A percentile compares a stretch with the other conserved stretches of the same genome.
Conservation (phyloP, 129 eudicot genomes). For the Rutidosis leptorrhynchoides region DNA sequence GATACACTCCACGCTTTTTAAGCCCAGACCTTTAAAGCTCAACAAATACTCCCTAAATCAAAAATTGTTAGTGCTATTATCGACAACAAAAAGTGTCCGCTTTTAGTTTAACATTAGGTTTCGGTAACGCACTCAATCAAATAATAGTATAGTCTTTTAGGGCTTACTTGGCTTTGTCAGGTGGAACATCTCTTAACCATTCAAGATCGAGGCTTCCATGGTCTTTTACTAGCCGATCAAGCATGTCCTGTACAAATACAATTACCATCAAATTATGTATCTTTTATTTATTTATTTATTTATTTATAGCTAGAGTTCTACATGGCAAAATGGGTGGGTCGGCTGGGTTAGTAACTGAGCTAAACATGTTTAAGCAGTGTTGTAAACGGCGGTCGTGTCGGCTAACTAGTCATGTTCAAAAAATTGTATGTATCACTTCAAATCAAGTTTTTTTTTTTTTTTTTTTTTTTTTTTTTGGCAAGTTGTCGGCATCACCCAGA, state of each 20-base stretch:
- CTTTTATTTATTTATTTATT: conserved; percentile 10
- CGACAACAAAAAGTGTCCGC: background rate
- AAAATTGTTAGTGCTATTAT: conserved; percentile 24
- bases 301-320: background rate
- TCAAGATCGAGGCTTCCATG: conserved; percentile 93
- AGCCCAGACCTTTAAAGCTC: conserved; percentile 81
- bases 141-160: background rate
- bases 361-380: background rate
- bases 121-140: background rate
- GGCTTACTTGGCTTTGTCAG: conserved; percentile 94
- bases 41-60: conserved; percentile 69
- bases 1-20: conserved; percentile 90
- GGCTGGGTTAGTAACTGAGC: background rate
- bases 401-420: too few species aligned
- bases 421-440: background rate
- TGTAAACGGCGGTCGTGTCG: too few species aligned
- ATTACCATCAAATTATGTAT: conserved; percentile 13
- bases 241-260: conserved; percentile 56
- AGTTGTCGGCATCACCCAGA: too few species aligned
- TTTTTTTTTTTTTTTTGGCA: too few species aligned
- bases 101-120: conserved; percentile 3
- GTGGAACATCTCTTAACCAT: conserved; percentile 97
- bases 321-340: conserved; percentile 11
- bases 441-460: background rate
- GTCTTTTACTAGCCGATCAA: conserved; percentile 72